Evolutionary conservation across 208 protist genomes (phyloP), one percentile per base, ranked within the genome.

Genomic region (Trypanosoma melophagium): DNA sequence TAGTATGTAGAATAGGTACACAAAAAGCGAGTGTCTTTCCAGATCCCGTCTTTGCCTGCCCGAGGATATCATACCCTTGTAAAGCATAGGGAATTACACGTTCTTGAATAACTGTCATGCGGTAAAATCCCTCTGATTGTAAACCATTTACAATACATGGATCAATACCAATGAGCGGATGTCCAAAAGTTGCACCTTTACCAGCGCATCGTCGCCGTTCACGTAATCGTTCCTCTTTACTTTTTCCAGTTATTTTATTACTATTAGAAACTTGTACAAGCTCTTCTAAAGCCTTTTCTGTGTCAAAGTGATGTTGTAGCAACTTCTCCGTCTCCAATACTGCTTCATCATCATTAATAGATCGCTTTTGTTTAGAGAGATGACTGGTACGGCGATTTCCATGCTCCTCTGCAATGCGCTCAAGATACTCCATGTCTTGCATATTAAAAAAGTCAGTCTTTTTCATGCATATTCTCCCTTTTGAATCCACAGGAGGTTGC

Each of bases 1-100:
- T 72, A 17, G 72, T 67, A 52, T 99, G 93, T 7, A 99, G 76
- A 14, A 99, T 90, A 7, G 97, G 96, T 13, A 98, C 74, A 54
- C 84, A 93, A 68, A 98, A 98, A 45, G 94, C 91, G 21, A 98
- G 84, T 7, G 97, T 98, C 66, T 98, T 98, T 55, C 96, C 96
- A 35, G 88, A 96, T 58, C 96, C 96, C 25, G 96, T 98, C 66
- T 96, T 80, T 1, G 97, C 93, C 65, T 97, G 86, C 2, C 87
- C 94, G 22, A 98, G 77, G 12, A 97, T 40, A 68, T 98, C 94
- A 76, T 87, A 90, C 19, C 89, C 88, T 53, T 90, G 76, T n/a
- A 98, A 61, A 4, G 88, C 85, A 57, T 91, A 79, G 16, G 98
- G 98, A 49, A 99, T 97, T 14, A 87, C 74, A 64, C 98, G 82